Evolutionary conservation across 805 yeast species (phyloP), one percentile per base, ranked within the genome.

Genomic region (Cephaloascus albidus): DNA sequence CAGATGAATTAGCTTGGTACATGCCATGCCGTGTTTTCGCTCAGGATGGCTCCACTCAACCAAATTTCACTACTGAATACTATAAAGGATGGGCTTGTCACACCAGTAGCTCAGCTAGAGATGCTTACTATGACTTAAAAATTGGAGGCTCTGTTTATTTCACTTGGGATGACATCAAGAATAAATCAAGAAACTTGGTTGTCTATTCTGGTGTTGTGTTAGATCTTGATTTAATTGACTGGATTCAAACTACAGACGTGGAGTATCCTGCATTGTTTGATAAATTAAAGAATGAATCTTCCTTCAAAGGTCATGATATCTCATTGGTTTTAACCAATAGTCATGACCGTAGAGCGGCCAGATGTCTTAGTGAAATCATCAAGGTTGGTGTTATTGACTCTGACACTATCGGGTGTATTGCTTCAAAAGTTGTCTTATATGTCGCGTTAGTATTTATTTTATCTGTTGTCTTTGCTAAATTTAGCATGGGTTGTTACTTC

Each of bases 81-180:
- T 89, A 88, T 56, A 61, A 69, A 36, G 97, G 97, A 6, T 88
- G 85, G 76, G 94, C 90, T 2, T 90, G 97, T 57, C 96, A 93
- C 60, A 85, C 97, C 1, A 72, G 85, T 3, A 51, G 70, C 5
- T 46, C 53, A 2, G 89, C 96, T 0, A 76, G 97, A 53, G 58
- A 72, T 3, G 70, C 83, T 1, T 90, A 74, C 54, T 85, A 83
- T 55, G 47, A 53, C 33, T 61, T 85, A 49, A 57, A 72, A 19
- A 73, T 71, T 28, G 61, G 70, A 20, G 96, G 90, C 4, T 87
- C 84, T 45, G 81, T 90, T 3, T 88, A 74, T 57, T 93, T 81
- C 61, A 80, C 88, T 4, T 93, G 98, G 98, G 86, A 85, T 40
- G 94, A 85, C 49, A 70, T 90, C 45, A 68, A 63, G 43, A 78